Base-by-base conservation (phyloP, 768 basidiomycete genomes). In the Leccinum uliginosum region DNA sequence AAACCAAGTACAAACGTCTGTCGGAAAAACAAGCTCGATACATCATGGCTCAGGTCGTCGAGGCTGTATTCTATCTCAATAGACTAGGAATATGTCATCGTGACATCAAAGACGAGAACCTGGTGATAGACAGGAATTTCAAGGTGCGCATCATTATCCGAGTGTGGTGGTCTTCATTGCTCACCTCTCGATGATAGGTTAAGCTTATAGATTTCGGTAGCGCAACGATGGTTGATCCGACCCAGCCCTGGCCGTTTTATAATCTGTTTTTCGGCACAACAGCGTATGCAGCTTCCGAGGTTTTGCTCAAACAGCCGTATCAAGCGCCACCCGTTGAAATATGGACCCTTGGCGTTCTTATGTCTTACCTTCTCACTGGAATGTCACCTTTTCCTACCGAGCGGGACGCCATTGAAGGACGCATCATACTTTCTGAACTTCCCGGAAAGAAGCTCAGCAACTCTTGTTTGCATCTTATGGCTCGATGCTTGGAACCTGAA, bases 151-250 rank as follows among this genome's bases (percentile, higher is more conserved):
- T 26, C 38, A n/a, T 48, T 6, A 35, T 47, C 12, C 7, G n/a
- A 17, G n/a, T 29, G 19, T 15, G 23, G 5, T 14, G 14, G 4
- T 48, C n/a, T 62, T 48, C 51, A 10, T 14, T 7, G 27, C 53
- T 72, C 15, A 71, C 27, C 17, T 32, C 14, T 40, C 48, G 44
- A 38, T 56, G 59, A 38, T 68, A 92, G 86, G 89, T 96, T 66
- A 98, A 98, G 70, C 79, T 98, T 50, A 94, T 98, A 65, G 95
- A 98, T 74, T 98, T 98, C 70, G 95, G 95, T 48, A 91, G 89
- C 62, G 92, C 93, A 26, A 86, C 87, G 26, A 79, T 89, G 57
- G 83, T 83, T 50, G 83, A 93, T 67, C 83, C 85, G 6, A 66
- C 71, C 6, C 69, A 80, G 54, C 78, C 86, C 3, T 81, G 83